Evolutionary conservation across 2,329 filamentous ascomycete genomes (phyloP), one percentile per base, ranked within the genome.

Genomic region (Curvularia spicifera): DNA sequence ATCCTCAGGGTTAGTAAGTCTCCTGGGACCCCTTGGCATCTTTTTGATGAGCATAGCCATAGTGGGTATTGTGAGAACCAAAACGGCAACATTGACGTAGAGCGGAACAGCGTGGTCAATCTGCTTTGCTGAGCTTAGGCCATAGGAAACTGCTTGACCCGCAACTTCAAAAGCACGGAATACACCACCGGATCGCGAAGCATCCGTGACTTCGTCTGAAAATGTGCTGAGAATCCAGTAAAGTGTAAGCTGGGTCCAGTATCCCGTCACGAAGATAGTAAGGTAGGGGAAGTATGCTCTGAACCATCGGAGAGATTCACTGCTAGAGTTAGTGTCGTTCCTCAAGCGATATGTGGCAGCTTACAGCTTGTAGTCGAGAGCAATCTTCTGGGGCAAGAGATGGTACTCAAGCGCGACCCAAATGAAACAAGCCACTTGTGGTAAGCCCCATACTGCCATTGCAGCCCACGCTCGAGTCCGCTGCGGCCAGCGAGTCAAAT

Each of bases 101-200:
- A 60, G 51, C 3, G 58, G 50, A 13, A 58, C 31, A 3, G 39
- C 51, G n/a, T 46, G 58, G 26, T 35, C 8, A 18, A 58, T 60
- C 13, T 28, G 8, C 28, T 51, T 58, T 18, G 58, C 51, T n/a
- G 58, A 60, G 29, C 58, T 60, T 35, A 60, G 45, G 39, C 58
- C 58, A 24, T 60, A 60, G 12, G 58, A 58, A 5, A 58, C 43
- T 26, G 58, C 58, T 29, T 60, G 58, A 12, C 58, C 58, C n/a
- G 55, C 51, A 8, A 40, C 40, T 43, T 60, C 58, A 26, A 60
- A 60, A n/a, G 58, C 58, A 8, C 58, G 58, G 37, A 60, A 60
- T 13, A 56, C 39, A 40, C 53, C 57, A 31, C 53, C 57, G 1
- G 49, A 44, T 3, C 57, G 53, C 15, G 57, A 56, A 28, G 53